These are phyloP conservation scores for Petunia hybrid DNA, from an alignment of 305 asterid species.

Conservation along the genomic window DNA sequence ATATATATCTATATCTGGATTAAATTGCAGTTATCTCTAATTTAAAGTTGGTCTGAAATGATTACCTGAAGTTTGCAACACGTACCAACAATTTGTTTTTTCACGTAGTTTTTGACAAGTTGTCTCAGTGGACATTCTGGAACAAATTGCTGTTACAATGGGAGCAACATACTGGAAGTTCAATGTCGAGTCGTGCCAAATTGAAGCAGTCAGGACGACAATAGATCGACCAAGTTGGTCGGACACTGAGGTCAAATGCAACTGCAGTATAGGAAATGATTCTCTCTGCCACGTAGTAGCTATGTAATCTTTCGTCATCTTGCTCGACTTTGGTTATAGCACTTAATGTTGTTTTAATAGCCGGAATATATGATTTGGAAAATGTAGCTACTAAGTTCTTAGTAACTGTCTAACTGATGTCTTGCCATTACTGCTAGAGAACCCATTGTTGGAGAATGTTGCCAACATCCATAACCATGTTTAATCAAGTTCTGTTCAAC, in stretches of 20 bases:
- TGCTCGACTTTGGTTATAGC: background rate
- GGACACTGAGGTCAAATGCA: slow-evolving; percentile 66
- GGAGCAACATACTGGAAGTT: slow-evolving; percentile 78
- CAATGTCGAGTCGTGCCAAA: slow-evolving; percentile 59
- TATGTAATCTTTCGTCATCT: slow-evolving; percentile 53
- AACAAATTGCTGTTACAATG: slow-evolving; percentile 68
- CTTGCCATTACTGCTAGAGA: slow-evolving; percentile 13
- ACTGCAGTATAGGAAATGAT: slow-evolving; percentile 62
- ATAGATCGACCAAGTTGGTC: slow-evolving; percentile 58
- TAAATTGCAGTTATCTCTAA: background rate
- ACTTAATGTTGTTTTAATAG: slow-evolving; percentile 5
- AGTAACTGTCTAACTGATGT: background rate
- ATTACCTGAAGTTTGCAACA: background rate
- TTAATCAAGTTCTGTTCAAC: background rate
- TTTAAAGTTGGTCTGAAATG: background rate
- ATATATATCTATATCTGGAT: background rate
- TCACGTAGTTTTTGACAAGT: slow-evolving; percentile 24
- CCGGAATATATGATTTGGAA: slow-evolving; percentile 23
- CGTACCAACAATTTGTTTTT: background rate
- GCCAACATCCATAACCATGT: slow-evolving; percentile 15
- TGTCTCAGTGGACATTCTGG: slow-evolving; percentile 65
- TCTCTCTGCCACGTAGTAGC: slow-evolving; percentile 66
- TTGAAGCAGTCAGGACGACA: slow-evolving; percentile 65
- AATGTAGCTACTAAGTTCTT: background rate
- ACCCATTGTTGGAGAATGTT: too few species aligned